Evolutionary conservation across 305 asterid genomes (phyloP).

Genomic region (Solanum aculeatissimum): DNA sequence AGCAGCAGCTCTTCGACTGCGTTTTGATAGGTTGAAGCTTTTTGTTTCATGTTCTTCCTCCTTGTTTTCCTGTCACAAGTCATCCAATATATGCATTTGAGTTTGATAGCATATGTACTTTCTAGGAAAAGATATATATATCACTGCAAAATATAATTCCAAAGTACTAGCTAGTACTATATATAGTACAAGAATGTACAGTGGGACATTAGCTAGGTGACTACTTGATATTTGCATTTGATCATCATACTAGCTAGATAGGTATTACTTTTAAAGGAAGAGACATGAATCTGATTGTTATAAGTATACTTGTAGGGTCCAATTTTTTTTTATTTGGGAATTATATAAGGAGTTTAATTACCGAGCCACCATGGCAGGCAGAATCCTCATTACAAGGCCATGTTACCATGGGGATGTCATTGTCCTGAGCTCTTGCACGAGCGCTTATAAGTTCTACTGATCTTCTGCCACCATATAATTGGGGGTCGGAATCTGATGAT

Average conservation of each 20-base stretch:
- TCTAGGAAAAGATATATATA: neutral
- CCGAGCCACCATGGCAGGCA: conserved; percentile 30
- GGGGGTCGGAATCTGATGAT: conserved; percentile 15
- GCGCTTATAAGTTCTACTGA: neutral
- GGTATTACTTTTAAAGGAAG: neutral
- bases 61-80: conserved; percentile 33
- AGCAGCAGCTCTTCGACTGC: conserved; percentile 45
- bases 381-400: conserved; percentile 54
- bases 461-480: conserved; percentile 1
- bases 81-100: neutral
- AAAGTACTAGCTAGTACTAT: neutral
- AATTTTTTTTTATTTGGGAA: neutral
- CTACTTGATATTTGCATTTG: neutral
- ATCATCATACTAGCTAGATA: neutral
- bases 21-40: conserved; percentile 25
- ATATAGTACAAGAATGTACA: neutral
- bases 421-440: conserved; percentile 36
- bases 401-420: conserved; percentile 34
- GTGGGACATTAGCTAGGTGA: neutral
- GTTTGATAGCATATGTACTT: neutral
- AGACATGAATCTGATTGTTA: neutral
- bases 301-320: neutral
- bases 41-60: conserved; percentile 27
- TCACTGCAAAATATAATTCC: neutral
- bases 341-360: conserved; percentile 1